phyloP scores from a whole-genome alignment of 352 stramenopile genomes.

The Phytophthora hibernalis region DNA sequence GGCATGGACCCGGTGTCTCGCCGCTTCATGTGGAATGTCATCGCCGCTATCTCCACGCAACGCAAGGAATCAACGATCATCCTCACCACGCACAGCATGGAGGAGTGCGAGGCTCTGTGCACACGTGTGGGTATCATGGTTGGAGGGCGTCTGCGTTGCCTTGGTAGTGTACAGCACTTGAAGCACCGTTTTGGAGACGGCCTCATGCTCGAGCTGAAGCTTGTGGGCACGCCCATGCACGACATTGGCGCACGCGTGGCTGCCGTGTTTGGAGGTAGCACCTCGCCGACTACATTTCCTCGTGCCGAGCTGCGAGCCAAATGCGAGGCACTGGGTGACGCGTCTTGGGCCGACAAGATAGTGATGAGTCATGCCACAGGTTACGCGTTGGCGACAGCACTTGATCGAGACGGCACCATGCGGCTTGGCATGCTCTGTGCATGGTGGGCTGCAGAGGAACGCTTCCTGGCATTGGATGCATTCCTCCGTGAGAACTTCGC shows the following conservation, averaged over 20 bases:
- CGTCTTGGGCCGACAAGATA: constrained; percentile 57
- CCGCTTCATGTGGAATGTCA: constrained; percentile 96
- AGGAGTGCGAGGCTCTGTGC: constrained; percentile 95
- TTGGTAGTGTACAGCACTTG: constrained; percentile 94
- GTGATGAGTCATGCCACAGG: constrained; percentile 62
- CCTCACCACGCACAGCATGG: constrained; percentile 97
- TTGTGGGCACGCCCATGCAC: constrained; percentile 40
- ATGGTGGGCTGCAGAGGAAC: constrained; percentile 75
- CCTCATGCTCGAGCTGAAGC: constrained; percentile 90
- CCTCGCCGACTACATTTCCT: constrained; percentile 37
- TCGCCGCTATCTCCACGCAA: constrained; percentile 78
- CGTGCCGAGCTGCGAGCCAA: constrained; percentile 47
- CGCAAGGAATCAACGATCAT: constrained; percentile 86
- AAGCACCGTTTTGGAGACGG: constrained; percentile 97
- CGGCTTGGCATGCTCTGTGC: constrained; percentile 51
- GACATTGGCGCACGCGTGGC: constrained; percentile 47
- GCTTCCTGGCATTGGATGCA: constrained; percentile 47
- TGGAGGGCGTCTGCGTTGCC: constrained; percentile 67
- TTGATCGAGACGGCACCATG: constrained; percentile 61
- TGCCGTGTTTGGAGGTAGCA: constrained; percentile 36
- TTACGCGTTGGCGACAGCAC: constrained; percentile 58
- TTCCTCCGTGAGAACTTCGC: constrained; percentile 60
- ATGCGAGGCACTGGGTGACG: constrained; percentile 57
- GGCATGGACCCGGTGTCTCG: constrained; percentile 96
- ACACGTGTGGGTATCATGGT: constrained; percentile 96